Evolutionary conservation across 2,329 filamentous ascomycete species (phyloP), one percentile per base, ranked within the genome.

Genomic region (Xylaria sp.): DNA sequence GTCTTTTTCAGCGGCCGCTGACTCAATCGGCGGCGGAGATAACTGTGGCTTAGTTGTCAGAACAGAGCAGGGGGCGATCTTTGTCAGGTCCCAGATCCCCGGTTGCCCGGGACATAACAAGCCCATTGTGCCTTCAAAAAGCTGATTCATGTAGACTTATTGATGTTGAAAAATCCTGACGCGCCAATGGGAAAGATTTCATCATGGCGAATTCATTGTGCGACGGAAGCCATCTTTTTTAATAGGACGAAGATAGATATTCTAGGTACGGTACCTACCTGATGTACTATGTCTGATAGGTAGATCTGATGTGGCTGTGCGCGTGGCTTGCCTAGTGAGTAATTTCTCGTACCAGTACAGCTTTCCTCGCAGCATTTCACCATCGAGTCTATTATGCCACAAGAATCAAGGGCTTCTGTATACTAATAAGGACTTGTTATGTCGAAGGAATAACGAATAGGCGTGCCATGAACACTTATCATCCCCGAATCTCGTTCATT

Each of bases 1-100:
- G 72, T 70, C 71, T 70, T 27, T 62, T 9, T 27, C 54, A 57
- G 32, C 47, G 50, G 7, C 55, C 64, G 73, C 75, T 78, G 76
- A 78, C 65, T 78, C 76, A 77, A 75, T 72, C 76, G 76, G 76
- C 67, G 68, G 61, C 61, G 36, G 47, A 58, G 61, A 36, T 17
- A 54, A 42, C 51, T 59, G 65, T 65, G 63, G 64, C 63, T 63
- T 55, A 66, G 65, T 42, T 19, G 39, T n/a, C 17, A 24, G 34
- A 30, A 27, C 11, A 7, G 14, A 11, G 42, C 24, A 17, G 57
- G 56, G 27, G 39, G 9, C 54, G 5, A 42, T 64, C 39, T 48
- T 39, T 19, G 34, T 36, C 47, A 34, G 36, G 45, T 19, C 14
- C 30, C 21, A 27, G 27, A 27, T 9, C 47, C 8, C 24, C 21